These are phyloP conservation scores for Leptomonas seymouri DNA, from an alignment of 208 protist genomes.

Conservation along the genomic window DNA sequence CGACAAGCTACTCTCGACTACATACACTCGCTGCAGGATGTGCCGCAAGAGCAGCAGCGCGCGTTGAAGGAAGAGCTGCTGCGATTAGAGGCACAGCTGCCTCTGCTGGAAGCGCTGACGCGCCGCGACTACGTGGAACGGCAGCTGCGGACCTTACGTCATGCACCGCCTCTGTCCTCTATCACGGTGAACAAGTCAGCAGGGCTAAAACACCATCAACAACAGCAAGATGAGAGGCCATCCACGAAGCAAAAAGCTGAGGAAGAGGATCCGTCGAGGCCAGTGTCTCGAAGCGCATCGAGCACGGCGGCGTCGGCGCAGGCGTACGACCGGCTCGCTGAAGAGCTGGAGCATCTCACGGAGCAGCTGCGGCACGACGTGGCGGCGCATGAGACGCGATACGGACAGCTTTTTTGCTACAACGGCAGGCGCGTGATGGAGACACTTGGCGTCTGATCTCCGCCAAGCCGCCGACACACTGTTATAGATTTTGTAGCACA, in stretches of 20 bases:
- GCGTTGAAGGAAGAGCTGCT: constrained; percentile 33
- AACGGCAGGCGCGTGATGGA: constrained; percentile 55
- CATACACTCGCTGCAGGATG: constrained; percentile 1
- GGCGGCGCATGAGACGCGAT: constrained; percentile 50
- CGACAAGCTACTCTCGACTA: constrained; percentile 27
- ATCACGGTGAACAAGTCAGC: constrained; percentile 1
- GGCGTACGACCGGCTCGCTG: constrained; percentile 29
- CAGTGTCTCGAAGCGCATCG: not conserved
- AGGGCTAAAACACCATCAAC: not conserved
- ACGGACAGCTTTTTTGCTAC: constrained; percentile 49
- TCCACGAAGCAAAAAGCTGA: not conserved
- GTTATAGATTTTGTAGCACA: not conserved
- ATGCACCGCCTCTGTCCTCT: not conserved
- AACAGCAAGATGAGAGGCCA: not conserved
- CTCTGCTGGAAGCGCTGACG: constrained; percentile 73
- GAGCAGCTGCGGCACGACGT: constrained; percentile 56
- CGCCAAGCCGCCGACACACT: not conserved
- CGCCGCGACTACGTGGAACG: constrained; percentile 67
- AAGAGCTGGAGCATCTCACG: constrained; percentile 52
- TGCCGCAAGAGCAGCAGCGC: not conserved
- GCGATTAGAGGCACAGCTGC: constrained; percentile 66
- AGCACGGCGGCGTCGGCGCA: not conserved
- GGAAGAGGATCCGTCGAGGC: not conserved
- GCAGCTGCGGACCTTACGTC: constrained; percentile 18
- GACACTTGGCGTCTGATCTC: constrained; percentile 4